Evolutionary conservation across 306 rosid species (phyloP).

Genomic region (Cucurbita moschata): DNA sequence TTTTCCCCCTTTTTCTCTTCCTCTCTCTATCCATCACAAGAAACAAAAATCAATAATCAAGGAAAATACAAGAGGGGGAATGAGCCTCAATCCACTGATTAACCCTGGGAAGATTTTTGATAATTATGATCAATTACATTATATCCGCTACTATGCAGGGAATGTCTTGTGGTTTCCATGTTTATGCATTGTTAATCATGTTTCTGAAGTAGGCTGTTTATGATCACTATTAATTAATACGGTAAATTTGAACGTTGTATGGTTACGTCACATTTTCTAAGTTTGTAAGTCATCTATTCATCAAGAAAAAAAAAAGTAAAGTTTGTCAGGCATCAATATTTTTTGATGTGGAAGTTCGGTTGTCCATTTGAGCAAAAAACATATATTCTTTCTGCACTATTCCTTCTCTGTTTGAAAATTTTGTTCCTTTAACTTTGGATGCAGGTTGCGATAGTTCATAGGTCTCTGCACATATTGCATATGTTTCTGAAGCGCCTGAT

Average conservation of each 20-base stretch:
- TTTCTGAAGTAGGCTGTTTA: background rate
- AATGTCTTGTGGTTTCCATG: background rate
- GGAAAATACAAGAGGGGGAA: too few relatives aligned
- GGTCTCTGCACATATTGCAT: conserved; percentile 53
- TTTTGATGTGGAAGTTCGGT: background rate
- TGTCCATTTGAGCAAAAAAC: background rate
- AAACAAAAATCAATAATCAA: too few relatives aligned
- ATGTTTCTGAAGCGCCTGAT: conserved; percentile 47
- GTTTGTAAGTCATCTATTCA: background rate
- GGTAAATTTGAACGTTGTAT: background rate
- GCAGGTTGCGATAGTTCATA: conserved; percentile 52
- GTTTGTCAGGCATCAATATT: background rate
- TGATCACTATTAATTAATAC: background rate
- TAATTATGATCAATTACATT: background rate
- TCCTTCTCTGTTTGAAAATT: background rate
- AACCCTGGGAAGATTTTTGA: background rate
- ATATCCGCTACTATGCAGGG: background rate
- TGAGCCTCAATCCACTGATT: background rate
- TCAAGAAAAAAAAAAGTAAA: too few relatives aligned
- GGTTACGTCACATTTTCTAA: background rate
- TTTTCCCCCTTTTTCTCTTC: too few relatives aligned
- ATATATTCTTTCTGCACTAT: background rate
- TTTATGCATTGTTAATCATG: background rate
- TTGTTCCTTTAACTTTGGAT: conserved; percentile 9
- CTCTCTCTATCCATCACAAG: background rate